phyloP scores from a whole-genome alignment of 108 stramenopile genomes.

The Aurantiochytrium sp. region DNA sequence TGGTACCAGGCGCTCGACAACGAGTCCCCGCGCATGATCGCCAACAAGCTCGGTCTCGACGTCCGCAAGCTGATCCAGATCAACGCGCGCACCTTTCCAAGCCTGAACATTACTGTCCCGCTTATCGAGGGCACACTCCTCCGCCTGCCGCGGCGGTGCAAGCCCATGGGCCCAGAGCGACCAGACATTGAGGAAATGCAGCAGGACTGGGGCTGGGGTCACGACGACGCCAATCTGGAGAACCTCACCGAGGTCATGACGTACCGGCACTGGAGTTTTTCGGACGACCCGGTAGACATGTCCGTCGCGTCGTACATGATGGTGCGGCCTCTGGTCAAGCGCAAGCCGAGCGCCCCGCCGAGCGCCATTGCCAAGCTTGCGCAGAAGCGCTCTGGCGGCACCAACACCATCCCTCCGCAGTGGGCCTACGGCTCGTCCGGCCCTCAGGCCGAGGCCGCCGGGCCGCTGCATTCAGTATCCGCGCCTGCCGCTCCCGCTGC shows the following conservation, averaged over 20 bases:
- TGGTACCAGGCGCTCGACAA: conserved; percentile 7
- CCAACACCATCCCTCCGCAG: neutral
- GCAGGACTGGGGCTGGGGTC: neutral
- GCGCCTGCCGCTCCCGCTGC: too few relatives aligned
- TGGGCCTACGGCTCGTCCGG: neutral
- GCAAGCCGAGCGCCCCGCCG: neutral
- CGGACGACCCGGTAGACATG: neutral
- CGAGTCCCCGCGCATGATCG: neutral
- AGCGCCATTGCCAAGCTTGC: neutral
- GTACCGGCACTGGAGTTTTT: conserved; percentile 18
- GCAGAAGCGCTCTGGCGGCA: neutral
- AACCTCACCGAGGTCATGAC: conserved; percentile 22
- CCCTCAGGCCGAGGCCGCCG: too few relatives aligned
- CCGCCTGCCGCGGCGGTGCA: neutral
- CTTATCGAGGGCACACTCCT: neutral
- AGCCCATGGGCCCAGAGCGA: neutral
- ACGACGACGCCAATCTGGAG: neutral
- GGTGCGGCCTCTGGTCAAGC: neutral
- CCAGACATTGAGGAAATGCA: neutral
- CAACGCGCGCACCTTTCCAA: neutral
- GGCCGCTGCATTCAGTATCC: too few relatives aligned
- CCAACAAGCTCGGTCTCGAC: neutral
- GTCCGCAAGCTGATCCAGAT: neutral
- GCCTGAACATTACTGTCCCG: neutral
- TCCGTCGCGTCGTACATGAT: conserved; percentile 30